Conservation (phyloP, 2,329 filamentous ascomycete species). For the Mycosphaerella sp. region DNA sequence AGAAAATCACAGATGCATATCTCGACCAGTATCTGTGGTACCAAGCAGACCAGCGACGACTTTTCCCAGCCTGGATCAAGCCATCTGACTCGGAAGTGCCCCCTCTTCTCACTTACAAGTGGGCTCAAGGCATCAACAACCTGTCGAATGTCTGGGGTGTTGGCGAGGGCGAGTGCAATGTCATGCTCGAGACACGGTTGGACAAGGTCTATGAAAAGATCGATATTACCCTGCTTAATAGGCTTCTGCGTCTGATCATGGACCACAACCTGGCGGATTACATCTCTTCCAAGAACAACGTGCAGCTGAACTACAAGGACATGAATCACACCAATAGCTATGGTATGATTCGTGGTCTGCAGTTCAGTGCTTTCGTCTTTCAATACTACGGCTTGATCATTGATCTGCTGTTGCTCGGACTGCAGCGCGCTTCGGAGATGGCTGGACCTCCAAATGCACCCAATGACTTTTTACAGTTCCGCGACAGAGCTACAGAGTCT, state of each 20-base stretch:
- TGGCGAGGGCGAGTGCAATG: slow-evolving; percentile 90
- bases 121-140: slow-evolving; percentile 99
- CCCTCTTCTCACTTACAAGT: slow-evolving; percentile 91
- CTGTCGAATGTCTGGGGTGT: slow-evolving; percentile 92
- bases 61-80: slow-evolving; percentile 99
- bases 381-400: slow-evolving; percentile 97
- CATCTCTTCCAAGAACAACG: slow-evolving; percentile 99
- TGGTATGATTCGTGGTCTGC: slow-evolving; percentile 93
- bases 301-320: slow-evolving; percentile 98
- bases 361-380: slow-evolving; percentile 98
- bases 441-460: slow-evolving; percentile 88
- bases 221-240: slow-evolving; percentile 90
- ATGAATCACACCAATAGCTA: slow-evolving; percentile 99
- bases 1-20: slow-evolving; percentile 99
- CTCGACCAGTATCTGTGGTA: slow-evolving; percentile 99
- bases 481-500: slow-evolving; percentile 83
- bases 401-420: slow-evolving; percentile 81
- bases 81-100: slow-evolving; percentile 97
- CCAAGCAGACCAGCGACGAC: slow-evolving; percentile 90
- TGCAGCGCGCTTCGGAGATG: slow-evolving; percentile 96
- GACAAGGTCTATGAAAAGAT: slow-evolving; percentile 99
- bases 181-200: slow-evolving; percentile 95
- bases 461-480: slow-evolving; percentile 97
- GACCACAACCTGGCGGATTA: slow-evolving; percentile 99
- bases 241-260: slow-evolving; percentile 90